Base-by-base conservation (phyloP, 169 alveolate genomes). In the Plasmodium gallinaceum region DNA sequence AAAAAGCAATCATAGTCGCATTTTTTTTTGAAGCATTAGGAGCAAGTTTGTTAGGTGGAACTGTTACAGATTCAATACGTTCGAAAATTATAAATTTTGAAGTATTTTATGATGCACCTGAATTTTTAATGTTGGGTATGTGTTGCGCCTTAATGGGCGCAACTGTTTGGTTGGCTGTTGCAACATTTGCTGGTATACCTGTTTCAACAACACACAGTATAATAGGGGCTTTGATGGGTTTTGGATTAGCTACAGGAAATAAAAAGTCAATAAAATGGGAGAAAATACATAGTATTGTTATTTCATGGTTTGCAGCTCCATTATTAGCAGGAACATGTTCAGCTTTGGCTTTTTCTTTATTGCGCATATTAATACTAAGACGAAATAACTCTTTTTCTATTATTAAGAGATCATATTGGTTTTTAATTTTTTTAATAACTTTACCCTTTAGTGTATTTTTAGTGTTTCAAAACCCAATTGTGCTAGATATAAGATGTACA, bases 121-220 rank as follows among this genome's bases (percentile, higher is more conserved):
- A 90, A 65, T 85, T 92, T 26, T 65, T 96, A 90, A 96, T 96
- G 93, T n/a, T 94, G 45, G 98, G 97, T 16, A 96, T 95, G 97
- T 66, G 94, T 88, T 85, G 95, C 74, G 88, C 97, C 52, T 73
- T 93, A 37, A 32, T 93, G 42, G 96, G 97, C 37, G 95, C 97
- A n/a, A 91, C 95, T 7, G 22, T 90, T 5, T 96, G 97, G 97
- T 91, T 96, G 57, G 75, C 93, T 37, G 54, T 91, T 48, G 96
- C 98, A 7, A 93, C 96, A 14, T 70, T 58, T 57, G 20, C 92
- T 16, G 95, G 96, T 14, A 66, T 95, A 37, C 97, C 98, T 0
- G 98, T 96, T 4, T 96, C 98, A n/a, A 96, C 98, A 10, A 95
- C 98, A 9, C 98, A 95, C 68, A 85, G 97, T 60, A 94, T 96